A percentile compares a stretch with the other conserved stretches of the same genome.
Conservation (phyloP, 306 rosid genomes). For the Quercus gilva region DNA sequence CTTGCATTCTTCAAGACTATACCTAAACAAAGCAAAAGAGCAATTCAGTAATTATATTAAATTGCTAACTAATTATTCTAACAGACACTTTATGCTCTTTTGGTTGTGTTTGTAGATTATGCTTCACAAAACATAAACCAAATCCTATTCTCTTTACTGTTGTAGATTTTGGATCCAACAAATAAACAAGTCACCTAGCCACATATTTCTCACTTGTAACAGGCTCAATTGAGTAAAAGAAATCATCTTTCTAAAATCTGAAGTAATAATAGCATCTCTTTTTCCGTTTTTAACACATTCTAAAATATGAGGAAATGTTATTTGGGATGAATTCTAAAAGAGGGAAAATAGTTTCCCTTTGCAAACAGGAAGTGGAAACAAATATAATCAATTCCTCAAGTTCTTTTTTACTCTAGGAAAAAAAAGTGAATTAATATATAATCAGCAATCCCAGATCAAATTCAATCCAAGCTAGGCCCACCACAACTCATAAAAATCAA, state of each 20-base stretch:
- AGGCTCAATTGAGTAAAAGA: not conserved
- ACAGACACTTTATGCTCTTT: not conserved
- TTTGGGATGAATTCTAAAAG: not conserved
- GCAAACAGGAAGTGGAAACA: not conserved
- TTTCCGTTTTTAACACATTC: not conserved
- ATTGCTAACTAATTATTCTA: not conserved
- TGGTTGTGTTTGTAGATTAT: not conserved
- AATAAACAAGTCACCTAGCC: not conserved
- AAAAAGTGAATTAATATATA: not conserved
- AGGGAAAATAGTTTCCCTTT: not conserved
- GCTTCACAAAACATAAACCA: not conserved
- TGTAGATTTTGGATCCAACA: not conserved
- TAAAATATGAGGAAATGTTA: no score
- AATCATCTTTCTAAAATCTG: not conserved
- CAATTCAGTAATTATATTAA: not conserved
- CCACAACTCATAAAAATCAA: not conserved
- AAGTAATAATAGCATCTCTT: not conserved
- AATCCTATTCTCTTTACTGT: not conserved
- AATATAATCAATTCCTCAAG: not conserved
- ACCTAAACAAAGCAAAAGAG: slow-evolving; percentile 37
- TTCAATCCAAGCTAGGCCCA: slow-evolving; percentile 13
- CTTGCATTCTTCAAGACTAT: slow-evolving; percentile 81
- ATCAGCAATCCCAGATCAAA: slow-evolving; percentile 2
- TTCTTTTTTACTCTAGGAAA: not conserved
- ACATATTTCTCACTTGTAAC: not conserved